Conservation (phyloP, 305 asterid genomes). For the Lippia alba region DNA sequence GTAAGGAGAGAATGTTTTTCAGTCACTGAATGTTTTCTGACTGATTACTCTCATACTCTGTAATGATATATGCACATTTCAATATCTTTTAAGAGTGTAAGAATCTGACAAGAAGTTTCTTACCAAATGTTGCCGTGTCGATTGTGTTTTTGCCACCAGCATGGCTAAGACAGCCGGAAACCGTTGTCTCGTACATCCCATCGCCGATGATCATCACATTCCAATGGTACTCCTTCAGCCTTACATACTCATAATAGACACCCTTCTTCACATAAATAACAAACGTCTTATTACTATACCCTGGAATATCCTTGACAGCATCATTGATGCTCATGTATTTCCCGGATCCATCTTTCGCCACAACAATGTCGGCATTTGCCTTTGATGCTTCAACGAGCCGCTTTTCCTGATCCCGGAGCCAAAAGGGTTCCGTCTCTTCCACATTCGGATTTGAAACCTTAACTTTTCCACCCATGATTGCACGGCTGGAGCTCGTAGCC, state of each 20-base stretch:
- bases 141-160: background rate
- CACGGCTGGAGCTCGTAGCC: background rate
- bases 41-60: background rate
- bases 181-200: conserved; percentile 25
- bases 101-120: background rate
- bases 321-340: conserved; percentile 10
- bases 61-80: background rate
- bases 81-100: no score
- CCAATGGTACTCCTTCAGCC: background rate
- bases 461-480: background rate
- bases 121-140: conserved; percentile 19
- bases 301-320: conserved; percentile 22
- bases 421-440: conserved; percentile 3
- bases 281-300: conserved; percentile 10
- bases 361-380: background rate
- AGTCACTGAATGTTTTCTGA: no score
- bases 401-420: conserved; percentile 19
- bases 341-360: conserved; percentile 38
- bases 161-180: background rate
- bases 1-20: no score
- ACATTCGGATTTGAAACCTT: background rate
- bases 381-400: background rate
- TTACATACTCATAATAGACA: conserved; percentile 4
- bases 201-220: conserved; percentile 31
- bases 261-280: conserved; percentile 35